phyloP scores from a whole-genome alignment of 306 rosid genomes.

The Calophaca sinica region DNA sequence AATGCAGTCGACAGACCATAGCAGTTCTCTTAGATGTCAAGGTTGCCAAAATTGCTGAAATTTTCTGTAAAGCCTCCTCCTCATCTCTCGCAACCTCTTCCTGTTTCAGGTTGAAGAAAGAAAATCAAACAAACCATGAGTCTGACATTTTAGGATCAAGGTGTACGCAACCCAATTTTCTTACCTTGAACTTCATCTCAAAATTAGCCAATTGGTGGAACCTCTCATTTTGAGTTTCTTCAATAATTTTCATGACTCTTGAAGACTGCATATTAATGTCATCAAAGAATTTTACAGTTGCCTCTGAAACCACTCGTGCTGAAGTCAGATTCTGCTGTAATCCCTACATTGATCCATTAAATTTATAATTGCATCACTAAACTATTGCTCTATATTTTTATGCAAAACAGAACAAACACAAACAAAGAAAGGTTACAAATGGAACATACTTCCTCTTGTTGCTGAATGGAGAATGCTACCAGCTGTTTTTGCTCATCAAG shows the following conservation, averaged over 20 bases:
- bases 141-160: neutral
- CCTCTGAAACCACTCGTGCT: slow-evolving; percentile 70
- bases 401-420: slow-evolving; percentile 9
- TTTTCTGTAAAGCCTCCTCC: slow-evolving; percentile 67
- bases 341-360: slow-evolving; percentile 60
- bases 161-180: neutral
- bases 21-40: slow-evolving; percentile 72
- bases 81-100: slow-evolving; percentile 79
- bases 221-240: slow-evolving; percentile 70
- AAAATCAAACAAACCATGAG: slow-evolving; percentile 34
- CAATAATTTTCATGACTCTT: slow-evolving; percentile 60
- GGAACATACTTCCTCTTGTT: slow-evolving; percentile 73
- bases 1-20: slow-evolving; percentile 53
- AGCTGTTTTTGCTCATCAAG: slow-evolving; percentile 78
- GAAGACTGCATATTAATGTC: slow-evolving; percentile 68
- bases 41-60: slow-evolving; percentile 65
- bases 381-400: slow-evolving; percentile 3
- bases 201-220: slow-evolving; percentile 60
- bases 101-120: slow-evolving; percentile 53
- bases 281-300: slow-evolving; percentile 64
- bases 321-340: slow-evolving; percentile 66
- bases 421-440: neutral
- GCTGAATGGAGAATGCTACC: slow-evolving; percentile 63
- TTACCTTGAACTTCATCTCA: slow-evolving; percentile 86
- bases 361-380: slow-evolving; percentile 41